These are phyloP conservation scores for Bipolaris sorokiniana DNA, from an alignment of 2,329 filamentous ascomycete genomes.

Conservation along the genomic window DNA sequence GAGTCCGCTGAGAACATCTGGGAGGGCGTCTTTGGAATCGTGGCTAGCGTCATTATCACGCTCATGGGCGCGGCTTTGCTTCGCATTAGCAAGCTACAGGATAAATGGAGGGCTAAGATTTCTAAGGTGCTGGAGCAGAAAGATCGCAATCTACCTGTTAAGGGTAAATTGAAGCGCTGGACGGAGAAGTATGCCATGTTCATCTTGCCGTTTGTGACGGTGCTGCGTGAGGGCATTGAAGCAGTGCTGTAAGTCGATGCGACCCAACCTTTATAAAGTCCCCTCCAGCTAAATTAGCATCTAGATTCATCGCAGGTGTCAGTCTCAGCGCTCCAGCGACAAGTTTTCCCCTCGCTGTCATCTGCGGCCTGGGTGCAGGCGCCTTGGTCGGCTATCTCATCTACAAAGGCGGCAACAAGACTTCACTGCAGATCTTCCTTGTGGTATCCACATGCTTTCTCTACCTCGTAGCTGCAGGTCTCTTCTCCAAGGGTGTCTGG, in stretches of 20 bases:
- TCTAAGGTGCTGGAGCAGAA: conserved; percentile 69
- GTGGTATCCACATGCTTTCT: conserved; percentile 81
- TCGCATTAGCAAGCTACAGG: conserved; percentile 80
- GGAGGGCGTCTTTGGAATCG: conserved; percentile 77
- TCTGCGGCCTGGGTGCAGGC: conserved; percentile 74
- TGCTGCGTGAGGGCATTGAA: conserved; percentile 85
- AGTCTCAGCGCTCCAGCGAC: conserved; percentile 76
- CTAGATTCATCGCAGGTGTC: conserved; percentile 79
- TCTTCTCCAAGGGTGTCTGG: conserved; percentile 81
- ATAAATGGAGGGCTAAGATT: conserved; percentile 87
- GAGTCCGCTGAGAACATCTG: conserved; percentile 74
- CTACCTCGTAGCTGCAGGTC: conserved; percentile 81
- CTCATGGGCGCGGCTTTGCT: conserved; percentile 80
- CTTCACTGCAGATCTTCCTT: conserved; percentile 77
- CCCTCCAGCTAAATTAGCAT: background rate
- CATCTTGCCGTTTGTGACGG: conserved; percentile 82
- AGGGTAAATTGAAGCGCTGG: conserved; percentile 64
- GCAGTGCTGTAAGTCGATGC: conserved; percentile 65
- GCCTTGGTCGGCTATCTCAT: conserved; percentile 72
- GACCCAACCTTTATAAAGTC: background rate
- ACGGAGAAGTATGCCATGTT: conserved; percentile 86
- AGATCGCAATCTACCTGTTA: conserved; percentile 49
- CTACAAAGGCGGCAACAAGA: conserved; percentile 74
- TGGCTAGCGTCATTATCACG: conserved; percentile 81
- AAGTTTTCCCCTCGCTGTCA: conserved; percentile 77